Evolutionary conservation across 257 asterid genomes (phyloP).

Genomic region (Solanum rostratum): DNA sequence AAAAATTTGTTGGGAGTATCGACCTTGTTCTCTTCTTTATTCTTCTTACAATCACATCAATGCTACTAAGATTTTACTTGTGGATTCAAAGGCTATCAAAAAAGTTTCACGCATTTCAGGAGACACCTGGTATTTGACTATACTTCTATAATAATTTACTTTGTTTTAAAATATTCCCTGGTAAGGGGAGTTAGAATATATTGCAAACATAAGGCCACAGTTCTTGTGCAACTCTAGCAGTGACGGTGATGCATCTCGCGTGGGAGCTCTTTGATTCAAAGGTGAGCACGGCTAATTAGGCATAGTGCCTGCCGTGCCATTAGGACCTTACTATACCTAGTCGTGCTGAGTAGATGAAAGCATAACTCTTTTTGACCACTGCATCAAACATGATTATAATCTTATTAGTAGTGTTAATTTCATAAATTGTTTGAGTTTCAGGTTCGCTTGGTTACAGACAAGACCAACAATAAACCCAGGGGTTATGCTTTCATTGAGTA

Average conservation of each 20-base stretch:
- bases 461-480: constrained; percentile 68
- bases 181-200: constrained; percentile 91
- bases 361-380: not conserved
- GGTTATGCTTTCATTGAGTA: constrained; percentile 95
- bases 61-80: constrained; percentile 61
- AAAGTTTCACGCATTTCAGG: constrained; percentile 58
- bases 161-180: constrained; percentile 57
- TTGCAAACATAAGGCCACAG: constrained; percentile 66
- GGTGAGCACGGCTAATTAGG: constrained; percentile 99
- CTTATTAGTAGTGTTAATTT: constrained; percentile 7
- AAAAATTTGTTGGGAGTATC: constrained; percentile 52
- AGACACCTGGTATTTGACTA: constrained; percentile 51
- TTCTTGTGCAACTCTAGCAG: constrained; percentile 75
- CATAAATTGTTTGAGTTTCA: constrained; percentile 27
- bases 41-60: constrained; percentile 36
- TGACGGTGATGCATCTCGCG: constrained; percentile 93
- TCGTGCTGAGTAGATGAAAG: not conserved
- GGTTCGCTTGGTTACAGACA: constrained; percentile 82
- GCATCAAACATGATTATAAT: not conserved
- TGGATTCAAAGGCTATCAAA: constrained; percentile 76
- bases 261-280: constrained; percentile 81
- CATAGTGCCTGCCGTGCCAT: constrained; percentile 99
- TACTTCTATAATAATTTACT: constrained; percentile 24
- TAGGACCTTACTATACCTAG: constrained; percentile 39
- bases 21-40: constrained; percentile 48